These are phyloP conservation scores for Aeschynomene evenia DNA, from an alignment of 306 rosid genomes.

Conservation along the genomic window DNA sequence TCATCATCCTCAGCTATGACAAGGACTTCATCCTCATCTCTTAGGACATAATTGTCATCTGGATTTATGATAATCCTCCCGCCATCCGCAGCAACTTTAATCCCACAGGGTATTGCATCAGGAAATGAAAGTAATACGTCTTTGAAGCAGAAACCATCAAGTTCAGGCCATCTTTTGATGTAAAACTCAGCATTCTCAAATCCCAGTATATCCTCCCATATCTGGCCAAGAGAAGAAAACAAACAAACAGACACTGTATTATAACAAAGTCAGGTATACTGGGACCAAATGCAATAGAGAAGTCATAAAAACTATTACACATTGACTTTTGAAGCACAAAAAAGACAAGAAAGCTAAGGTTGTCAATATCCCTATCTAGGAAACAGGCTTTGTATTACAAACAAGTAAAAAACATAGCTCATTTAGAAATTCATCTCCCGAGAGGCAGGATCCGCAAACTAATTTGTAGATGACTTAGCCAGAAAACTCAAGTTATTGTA, in stretches of 20 bases:
- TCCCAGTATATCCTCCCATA: constrained; percentile 98
- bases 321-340: neutral
- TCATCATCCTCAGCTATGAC: constrained; percentile 99
- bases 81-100: constrained; percentile 84
- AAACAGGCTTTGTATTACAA: constrained; percentile 9
- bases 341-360: constrained; percentile 10
- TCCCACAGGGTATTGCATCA: constrained; percentile 94
- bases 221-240: constrained; percentile 56
- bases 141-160: constrained; percentile 66
- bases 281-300: constrained; percentile 15
- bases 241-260: constrained; percentile 21
- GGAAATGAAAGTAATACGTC: constrained; percentile 85
- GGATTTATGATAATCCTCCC: constrained; percentile 88
- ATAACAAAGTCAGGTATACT: constrained; percentile 2
- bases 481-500: neutral
- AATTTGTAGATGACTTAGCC: neutral
- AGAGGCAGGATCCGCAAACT: neutral
- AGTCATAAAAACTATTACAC: constrained; percentile 9
- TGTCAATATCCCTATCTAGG: constrained; percentile 1
- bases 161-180: constrained; percentile 88
- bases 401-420: constrained; percentile 4
- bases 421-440: neutral
- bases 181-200: constrained; percentile 99
- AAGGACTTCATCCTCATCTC: constrained; percentile 90
- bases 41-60: constrained; percentile 71